These are phyloP conservation scores for Agarophyton chilense DNA, from an alignment of 23 red algal genomes.

Conservation along the genomic window DNA sequence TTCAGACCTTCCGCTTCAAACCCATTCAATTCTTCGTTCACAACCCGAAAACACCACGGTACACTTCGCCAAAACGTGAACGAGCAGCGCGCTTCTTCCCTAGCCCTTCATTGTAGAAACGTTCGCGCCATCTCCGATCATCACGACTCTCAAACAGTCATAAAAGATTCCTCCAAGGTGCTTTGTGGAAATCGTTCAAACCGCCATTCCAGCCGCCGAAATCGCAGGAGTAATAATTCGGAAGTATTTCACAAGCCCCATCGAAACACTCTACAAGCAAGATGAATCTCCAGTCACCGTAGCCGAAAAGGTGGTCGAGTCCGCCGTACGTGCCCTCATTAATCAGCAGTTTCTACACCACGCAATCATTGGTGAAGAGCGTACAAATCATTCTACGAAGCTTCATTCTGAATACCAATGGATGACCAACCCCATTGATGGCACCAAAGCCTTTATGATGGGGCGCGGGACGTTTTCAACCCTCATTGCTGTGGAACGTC, in stretches of 20 bases:
- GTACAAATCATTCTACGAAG: neutral
- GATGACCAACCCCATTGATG: constrained; percentile 98
- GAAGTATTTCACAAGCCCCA: constrained; percentile 66
- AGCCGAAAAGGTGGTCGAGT: constrained; percentile 84
- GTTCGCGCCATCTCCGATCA: neutral
- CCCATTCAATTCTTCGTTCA: neutral
- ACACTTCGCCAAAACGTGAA: neutral
- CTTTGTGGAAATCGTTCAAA: constrained; percentile 2
- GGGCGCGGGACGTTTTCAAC: constrained; percentile 95
- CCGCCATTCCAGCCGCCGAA: constrained; percentile 71
- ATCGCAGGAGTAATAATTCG: constrained; percentile 56
- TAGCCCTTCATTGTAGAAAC: too few species aligned
- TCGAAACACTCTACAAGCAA: constrained; percentile 62
- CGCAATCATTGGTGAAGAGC: constrained; percentile 89
- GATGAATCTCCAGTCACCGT: constrained; percentile 90
- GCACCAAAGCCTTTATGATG: constrained; percentile 90
- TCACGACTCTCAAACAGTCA: neutral
- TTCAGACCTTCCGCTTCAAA: neutral
- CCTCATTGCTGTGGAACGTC: constrained; percentile 77
- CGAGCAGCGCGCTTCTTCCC: neutral
- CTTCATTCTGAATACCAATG: constrained; percentile 60
- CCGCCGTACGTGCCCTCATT: constrained; percentile 79
- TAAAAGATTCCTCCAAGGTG: neutral
- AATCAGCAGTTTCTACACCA: constrained; percentile 53
- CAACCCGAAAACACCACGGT: neutral